These are phyloP conservation scores for Ophidiomyces ophidiicola DNA, from an alignment of 2,329 filamentous ascomycete genomes.

Conservation along the genomic window DNA sequence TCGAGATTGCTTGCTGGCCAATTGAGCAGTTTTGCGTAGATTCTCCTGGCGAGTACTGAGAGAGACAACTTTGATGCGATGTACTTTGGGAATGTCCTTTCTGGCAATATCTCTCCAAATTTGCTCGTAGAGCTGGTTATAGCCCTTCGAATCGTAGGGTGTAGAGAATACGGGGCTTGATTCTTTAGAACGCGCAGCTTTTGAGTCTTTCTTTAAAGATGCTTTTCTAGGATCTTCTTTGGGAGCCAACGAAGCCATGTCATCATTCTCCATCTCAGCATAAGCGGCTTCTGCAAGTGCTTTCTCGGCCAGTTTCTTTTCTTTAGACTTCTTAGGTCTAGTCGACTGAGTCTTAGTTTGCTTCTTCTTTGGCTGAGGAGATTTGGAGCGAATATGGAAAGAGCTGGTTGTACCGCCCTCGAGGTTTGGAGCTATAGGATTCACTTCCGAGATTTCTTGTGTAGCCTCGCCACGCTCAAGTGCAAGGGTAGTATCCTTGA, in stretches of 20 bases:
- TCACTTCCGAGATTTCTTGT: slow-evolving; percentile 61
- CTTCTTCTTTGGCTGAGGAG: slow-evolving; percentile 40
- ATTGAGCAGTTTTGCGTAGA: slow-evolving; percentile 88
- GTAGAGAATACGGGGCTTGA: slow-evolving; percentile 42
- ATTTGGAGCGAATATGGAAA: slow-evolving; percentile 56
- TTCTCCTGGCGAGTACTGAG: slow-evolving; percentile 85
- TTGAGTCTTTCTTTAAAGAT: slow-evolving; percentile 34
- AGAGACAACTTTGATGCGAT: slow-evolving; percentile 74
- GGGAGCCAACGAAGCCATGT: slow-evolving; percentile 40
- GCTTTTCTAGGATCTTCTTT: slow-evolving; percentile 43
- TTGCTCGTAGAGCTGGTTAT: slow-evolving; percentile 93
- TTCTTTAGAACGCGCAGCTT: slow-evolving; percentile 32
- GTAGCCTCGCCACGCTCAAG: slow-evolving; percentile 65
- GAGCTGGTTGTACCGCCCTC: slow-evolving; percentile 77
- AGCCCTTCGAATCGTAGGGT: slow-evolving; percentile 76
- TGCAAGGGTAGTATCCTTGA: slow-evolving; percentile 75
- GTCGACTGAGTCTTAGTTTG: slow-evolving; percentile 41
- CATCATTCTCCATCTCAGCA: slow-evolving; percentile 47
- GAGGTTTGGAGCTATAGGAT: slow-evolving; percentile 63
- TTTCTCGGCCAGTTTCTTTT: slow-evolving; percentile 57
- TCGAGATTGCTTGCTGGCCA: slow-evolving; percentile 93
- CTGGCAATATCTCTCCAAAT: slow-evolving; percentile 91
- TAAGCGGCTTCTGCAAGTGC: slow-evolving; percentile 77
- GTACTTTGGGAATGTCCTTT: slow-evolving; percentile 87
- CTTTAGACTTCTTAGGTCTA: slow-evolving; percentile 77